Conservation (phyloP, 2,329 filamentous ascomycete species). For the Diaporthe humulicola region DNA sequence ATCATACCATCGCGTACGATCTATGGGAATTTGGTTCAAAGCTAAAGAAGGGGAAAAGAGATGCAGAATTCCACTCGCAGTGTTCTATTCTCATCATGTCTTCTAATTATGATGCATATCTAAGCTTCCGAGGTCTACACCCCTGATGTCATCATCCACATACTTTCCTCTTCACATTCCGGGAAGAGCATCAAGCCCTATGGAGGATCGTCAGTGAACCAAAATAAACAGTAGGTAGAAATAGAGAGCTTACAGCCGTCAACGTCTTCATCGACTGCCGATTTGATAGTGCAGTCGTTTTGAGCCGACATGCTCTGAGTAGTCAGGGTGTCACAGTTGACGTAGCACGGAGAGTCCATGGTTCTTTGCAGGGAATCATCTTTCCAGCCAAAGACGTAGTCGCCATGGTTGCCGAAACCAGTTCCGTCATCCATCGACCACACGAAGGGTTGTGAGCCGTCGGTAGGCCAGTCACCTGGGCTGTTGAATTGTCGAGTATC, state of each 20-base stretch:
- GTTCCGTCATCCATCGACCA: conserved; percentile 49
- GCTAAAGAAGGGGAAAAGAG: neutral
- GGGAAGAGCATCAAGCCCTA: conserved; percentile 7
- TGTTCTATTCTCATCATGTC: neutral
- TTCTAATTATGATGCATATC: neutral
- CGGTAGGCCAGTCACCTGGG: conserved; percentile 49
- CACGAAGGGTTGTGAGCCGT: conserved; percentile 50
- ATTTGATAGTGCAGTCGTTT: conserved; percentile 49
- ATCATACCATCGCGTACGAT: neutral
- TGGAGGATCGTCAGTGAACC: neutral
- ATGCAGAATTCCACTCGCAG: neutral
- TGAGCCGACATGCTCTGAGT: conserved; percentile 50
- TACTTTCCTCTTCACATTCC: neutral
- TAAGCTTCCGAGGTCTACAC: neutral
- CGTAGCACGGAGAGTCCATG: conserved; percentile 49
- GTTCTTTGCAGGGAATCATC: conserved; percentile 54
- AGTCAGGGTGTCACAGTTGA: conserved; percentile 49
- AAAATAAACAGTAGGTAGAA: no score
- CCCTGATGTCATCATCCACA: neutral
- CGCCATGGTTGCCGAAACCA: conserved; percentile 54
- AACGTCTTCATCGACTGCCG: conserved; percentile 48
- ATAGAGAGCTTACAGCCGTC: conserved; percentile 47
- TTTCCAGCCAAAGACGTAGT: conserved; percentile 58
- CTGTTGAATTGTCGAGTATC: conserved; percentile 54
- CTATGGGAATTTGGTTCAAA: neutral